A percentile compares a stretch with the other conserved stretches of the same genome.
These are phyloP conservation scores for Fusarium proliferatum DNA, from an alignment of 2,329 filamentous ascomycete species.

Conservation along the genomic window DNA sequence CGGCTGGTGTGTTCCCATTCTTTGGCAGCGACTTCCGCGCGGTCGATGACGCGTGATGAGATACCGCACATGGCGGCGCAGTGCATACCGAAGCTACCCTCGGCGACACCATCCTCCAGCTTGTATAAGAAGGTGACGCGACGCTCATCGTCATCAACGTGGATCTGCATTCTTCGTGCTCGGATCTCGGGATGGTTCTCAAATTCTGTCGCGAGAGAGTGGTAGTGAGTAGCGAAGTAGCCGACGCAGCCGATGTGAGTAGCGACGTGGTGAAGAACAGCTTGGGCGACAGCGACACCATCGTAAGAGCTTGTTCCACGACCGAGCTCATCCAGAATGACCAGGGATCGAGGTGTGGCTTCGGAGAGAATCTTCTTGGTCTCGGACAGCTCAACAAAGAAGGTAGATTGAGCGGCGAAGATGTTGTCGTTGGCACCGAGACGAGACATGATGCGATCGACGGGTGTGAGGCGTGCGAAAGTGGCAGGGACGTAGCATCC, in stretches of 20 bases:
- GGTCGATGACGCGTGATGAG: conserved; percentile 80
- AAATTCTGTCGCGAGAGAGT: conserved; percentile 92
- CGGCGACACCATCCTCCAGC: conserved; percentile 90
- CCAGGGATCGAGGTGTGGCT: conserved; percentile 91
- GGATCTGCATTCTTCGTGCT: conserved; percentile 91
- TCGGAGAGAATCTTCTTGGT: conserved; percentile 98
- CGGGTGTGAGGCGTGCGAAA: conserved; percentile 85
- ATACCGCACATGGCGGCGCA: conserved; percentile 99
- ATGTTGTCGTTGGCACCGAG: conserved; percentile 99
- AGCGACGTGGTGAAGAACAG: conserved; percentile 95
- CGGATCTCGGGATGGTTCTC: conserved; percentile 87
- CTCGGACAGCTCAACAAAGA: conserved; percentile 97
- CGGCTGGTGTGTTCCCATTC: conserved; percentile 97
- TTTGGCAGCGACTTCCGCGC: conserved; percentile 86
- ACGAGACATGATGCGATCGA: conserved; percentile 98
- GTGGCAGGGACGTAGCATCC: conserved; percentile 90
- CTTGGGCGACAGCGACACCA: conserved; percentile 94
- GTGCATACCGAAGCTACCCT: conserved; percentile 99
- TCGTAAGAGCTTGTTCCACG: conserved; percentile 96
- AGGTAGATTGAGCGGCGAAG: conserved; percentile 96
- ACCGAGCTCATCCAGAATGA: conserved; percentile 96
- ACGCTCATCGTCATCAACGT: conserved; percentile 85
- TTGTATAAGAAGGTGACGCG: conserved; percentile 98
- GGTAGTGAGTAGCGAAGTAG: conserved; percentile 98
- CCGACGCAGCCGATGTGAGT: conserved; percentile 93